phyloP scores from a whole-genome alignment of 495 filamentous ascomycete species.

The Trypethelium eluteriae region DNA sequence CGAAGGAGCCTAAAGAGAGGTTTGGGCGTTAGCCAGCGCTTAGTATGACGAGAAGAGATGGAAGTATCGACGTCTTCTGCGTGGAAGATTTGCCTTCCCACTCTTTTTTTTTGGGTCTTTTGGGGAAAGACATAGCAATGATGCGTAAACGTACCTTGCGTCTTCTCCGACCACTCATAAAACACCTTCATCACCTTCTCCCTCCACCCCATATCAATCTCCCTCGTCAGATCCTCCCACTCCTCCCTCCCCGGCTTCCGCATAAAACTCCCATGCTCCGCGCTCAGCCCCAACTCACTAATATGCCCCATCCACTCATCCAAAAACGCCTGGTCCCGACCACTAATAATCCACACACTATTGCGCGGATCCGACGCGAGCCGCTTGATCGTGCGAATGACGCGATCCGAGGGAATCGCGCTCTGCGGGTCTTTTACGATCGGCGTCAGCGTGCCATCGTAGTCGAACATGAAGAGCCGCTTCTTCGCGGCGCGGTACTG shows the following conservation, averaged over 20 bases:
- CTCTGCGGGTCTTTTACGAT: constrained; percentile 84
- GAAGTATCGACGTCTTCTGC: too few relatives aligned
- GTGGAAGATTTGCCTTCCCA: not conserved
- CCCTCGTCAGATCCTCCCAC: constrained; percentile 83
- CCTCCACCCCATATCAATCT: constrained; percentile 83
- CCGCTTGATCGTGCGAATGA: constrained; percentile 67
- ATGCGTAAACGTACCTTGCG: constrained; percentile 50
- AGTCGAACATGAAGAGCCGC: constrained; percentile 95
- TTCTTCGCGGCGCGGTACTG: constrained; percentile 63
- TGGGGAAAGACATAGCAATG: not conserved
- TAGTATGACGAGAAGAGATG: too few relatives aligned
- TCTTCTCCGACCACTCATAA: constrained; percentile 73
- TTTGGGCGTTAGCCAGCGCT: not conserved
- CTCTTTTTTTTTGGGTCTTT: not conserved
- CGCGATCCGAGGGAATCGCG: constrained; percentile 75
- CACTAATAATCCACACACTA: constrained; percentile 95
- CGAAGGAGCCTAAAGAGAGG: constrained; percentile 57
- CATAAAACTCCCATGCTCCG: constrained; percentile 94
- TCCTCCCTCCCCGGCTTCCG: constrained; percentile 59
- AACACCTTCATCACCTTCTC: constrained; percentile 70
- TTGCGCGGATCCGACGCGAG: constrained; percentile 75
- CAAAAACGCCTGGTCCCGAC: constrained; percentile 82
- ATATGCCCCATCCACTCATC: constrained; percentile 83
- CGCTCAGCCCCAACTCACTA: constrained; percentile 72
- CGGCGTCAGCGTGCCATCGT: constrained; percentile 94